A percentile compares a stretch with the other conserved stretches of the same genome.
These are phyloP conservation scores for Pichia paraexigua DNA, from an alignment of 805 yeast genomes.

Conservation along the genomic window DNA sequence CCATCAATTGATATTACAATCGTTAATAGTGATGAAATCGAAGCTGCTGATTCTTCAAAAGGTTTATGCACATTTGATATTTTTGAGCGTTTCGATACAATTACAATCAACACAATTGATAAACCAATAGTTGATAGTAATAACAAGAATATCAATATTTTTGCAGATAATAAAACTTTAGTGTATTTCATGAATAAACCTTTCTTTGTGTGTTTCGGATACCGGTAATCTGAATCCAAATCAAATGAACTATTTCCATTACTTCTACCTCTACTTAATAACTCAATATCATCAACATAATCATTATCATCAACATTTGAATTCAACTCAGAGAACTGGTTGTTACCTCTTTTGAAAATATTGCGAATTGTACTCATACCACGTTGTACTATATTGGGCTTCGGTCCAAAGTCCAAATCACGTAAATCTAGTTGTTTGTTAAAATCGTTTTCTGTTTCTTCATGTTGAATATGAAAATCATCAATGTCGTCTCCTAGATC, in stretches of 20 bases:
- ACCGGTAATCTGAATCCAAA: conserved; percentile 1
- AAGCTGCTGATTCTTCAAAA: neutral
- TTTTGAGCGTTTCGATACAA: neutral
- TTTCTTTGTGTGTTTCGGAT: neutral
- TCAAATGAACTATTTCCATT: conserved; percentile 1
- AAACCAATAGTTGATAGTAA: neutral
- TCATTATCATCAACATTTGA: conserved; percentile 1
- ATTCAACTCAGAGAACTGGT: neutral
- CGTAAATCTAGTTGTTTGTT: conserved; percentile 8
- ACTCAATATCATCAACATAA: conserved; percentile 7
- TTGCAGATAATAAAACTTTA: neutral
- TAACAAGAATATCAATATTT: neutral
- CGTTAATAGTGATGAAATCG: conserved; percentile 30
- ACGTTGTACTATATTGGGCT: neutral
- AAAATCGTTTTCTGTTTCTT: conserved; percentile 11
- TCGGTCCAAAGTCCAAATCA: conserved; percentile 4
- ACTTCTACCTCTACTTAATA: conserved; percentile 7
- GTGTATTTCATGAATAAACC: neutral
- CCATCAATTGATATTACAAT: conserved; percentile 78
- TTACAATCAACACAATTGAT: conserved; percentile 3
- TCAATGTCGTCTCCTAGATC: conserved; percentile 43
- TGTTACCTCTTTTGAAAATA: neutral
- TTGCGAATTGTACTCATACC: neutral
- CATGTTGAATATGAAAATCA: conserved; percentile 19
- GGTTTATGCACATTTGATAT: neutral